These are phyloP conservation scores for Phyllosticta capitalensis DNA, from an alignment of 2,329 filamentous ascomycete genomes.

Conservation along the genomic window DNA sequence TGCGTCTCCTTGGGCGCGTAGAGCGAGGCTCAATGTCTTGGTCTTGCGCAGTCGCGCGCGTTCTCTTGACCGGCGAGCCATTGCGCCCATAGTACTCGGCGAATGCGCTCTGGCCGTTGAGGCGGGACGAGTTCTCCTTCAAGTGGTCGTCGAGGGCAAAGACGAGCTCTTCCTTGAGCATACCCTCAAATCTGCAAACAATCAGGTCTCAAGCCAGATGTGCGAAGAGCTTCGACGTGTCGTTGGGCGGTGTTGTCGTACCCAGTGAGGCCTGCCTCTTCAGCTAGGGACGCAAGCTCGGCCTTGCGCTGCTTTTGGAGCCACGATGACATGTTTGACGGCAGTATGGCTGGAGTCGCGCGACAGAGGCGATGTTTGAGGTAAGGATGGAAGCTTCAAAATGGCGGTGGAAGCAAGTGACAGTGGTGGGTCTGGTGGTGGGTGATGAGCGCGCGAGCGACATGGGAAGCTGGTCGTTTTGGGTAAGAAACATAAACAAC, in stretches of 20 bases:
- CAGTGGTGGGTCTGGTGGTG: neutral
- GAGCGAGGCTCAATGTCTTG: slow-evolving; percentile 18
- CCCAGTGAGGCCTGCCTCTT: slow-evolving; percentile 61
- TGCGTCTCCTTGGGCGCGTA: slow-evolving; percentile 14
- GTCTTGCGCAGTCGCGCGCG: slow-evolving; percentile 27
- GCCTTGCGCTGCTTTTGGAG: slow-evolving; percentile 73
- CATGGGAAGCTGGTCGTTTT: neutral
- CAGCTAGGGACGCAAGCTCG: slow-evolving; percentile 66
- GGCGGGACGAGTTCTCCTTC: slow-evolving; percentile 54
- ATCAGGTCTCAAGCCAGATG: slow-evolving; percentile 11
- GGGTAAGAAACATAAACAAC: slow-evolving; percentile 4
- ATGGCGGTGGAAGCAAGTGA: slow-evolving; percentile 1
- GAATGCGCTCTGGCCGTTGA: slow-evolving; percentile 55
- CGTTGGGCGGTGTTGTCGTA: slow-evolving; percentile 38
- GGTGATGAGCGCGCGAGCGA: neutral
- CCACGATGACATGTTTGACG: slow-evolving; percentile 58
- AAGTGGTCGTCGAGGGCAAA: slow-evolving; percentile 64
- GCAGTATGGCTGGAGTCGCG: slow-evolving; percentile 1
- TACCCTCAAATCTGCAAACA: slow-evolving; percentile 51
- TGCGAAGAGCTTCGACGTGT: neutral
- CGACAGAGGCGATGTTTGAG: slow-evolving; percentile 7
- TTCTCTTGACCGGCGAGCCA: slow-evolving; percentile 42
- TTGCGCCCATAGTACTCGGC: slow-evolving; percentile 65
- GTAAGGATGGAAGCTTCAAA: neutral
- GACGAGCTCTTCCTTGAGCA: slow-evolving; percentile 75